Evolutionary conservation across 2,329 filamentous ascomycete species (phyloP), one percentile per base, ranked within the genome.

Genomic region (Xylariaceae sp.): DNA sequence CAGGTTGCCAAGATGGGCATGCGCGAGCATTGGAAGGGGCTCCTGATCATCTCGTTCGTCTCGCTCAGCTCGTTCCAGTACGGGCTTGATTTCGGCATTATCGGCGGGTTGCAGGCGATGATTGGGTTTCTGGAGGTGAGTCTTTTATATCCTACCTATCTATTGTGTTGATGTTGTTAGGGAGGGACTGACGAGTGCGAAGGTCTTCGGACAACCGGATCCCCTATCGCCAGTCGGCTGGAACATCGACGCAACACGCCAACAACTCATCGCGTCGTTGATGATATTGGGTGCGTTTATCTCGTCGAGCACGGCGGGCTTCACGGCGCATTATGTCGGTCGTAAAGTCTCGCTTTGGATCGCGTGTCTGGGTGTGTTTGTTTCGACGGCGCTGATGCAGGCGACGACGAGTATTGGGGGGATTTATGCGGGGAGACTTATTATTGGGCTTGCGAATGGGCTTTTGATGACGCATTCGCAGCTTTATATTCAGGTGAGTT

Each of bases 341-440:
- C 71, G 73, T 8, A 73, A 69, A 61, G 58, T 68, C 47, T 74
- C 71, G 34, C 71, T 79, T 6, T 79, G 77, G 77, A 61, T 70
- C n/a, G 71, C 60, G 10, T 77, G 64, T 64, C 68, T 61, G 63
- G 74, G 65, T 4, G 69, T 72, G 23, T 70, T 76, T 57, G 66
- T 78, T 2, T 73, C 78, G 3, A 80, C 80, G 48, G 74, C 79
- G 10, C 72, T 81, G 60, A 82, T 82, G 79, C 80, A 81, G 75
- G 73, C 74, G 10, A 79, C 77, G 0, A 76, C 73, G 3, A 67
- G 69, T 35, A 79, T 82, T 53, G 77, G 73, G 13, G 78, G 73
- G 8, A 70, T 82, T 3, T 81, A 82, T 57, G 76, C 76, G 18
- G 79, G 77, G 11, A 75, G 80, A 64, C 62, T 81, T 9, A 68